phyloP scores from a whole-genome alignment of 768 basidiomycete genomes.

The Dioszegia hungarica region DNA sequence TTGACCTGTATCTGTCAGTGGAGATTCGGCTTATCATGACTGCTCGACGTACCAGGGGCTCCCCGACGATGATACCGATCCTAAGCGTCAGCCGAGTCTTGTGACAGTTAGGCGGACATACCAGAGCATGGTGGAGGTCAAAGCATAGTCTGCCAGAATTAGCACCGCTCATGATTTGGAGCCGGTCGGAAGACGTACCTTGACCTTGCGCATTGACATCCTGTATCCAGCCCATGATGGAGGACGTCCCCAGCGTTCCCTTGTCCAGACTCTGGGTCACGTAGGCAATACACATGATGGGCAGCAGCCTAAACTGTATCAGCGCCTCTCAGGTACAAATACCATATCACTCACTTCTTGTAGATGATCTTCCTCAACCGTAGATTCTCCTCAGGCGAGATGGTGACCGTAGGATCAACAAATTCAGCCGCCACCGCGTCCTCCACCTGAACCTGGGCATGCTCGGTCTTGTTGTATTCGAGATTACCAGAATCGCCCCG shows the following conservation, averaged over 20 bases:
- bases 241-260: constrained; percentile 23
- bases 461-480: neutral
- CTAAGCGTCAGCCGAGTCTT: constrained; percentile 9
- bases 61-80: constrained; percentile 33
- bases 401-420: constrained; percentile 21
- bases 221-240: constrained; percentile 27
- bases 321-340: neutral
- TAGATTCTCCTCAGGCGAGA: constrained; percentile 43
- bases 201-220: constrained; percentile 18
- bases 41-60: constrained; percentile 18
- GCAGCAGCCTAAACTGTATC: constrained; percentile 8
- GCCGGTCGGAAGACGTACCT: neutral
- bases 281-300: constrained; percentile 19
- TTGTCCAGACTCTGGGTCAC: constrained; percentile 32
- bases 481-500: neutral
- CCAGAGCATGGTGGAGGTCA: constrained; percentile 33
- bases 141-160: constrained; percentile 20
- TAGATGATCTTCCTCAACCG: constrained; percentile 21
- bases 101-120: too few relatives aligned
- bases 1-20: too few relatives aligned
- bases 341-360: constrained; percentile 6
- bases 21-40: neutral
- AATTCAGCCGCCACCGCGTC: constrained; percentile 23
- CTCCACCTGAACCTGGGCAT: constrained; percentile 1
- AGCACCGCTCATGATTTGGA: neutral